A percentile compares a stretch with the other conserved stretches of the same genome.
Conservation (phyloP, 371 early-diverging fungal genomes). For the Syncephalis plumigaleata region DNA sequence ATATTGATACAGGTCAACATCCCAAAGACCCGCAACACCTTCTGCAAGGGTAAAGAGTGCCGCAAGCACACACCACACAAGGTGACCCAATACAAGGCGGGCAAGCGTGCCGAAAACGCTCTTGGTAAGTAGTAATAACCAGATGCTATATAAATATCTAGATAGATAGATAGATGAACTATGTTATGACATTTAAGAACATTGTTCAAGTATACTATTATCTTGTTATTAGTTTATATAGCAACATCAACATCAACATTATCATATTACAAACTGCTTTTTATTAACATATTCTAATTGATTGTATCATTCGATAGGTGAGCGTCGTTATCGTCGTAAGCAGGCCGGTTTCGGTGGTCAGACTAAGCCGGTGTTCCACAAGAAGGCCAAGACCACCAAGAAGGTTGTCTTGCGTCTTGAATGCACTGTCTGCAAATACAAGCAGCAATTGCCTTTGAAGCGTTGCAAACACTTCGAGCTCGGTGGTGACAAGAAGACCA, state of each 20-base stretch:
- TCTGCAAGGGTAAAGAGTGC: constrained; percentile 94
- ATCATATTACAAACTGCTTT: too few species aligned
- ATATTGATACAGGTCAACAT: constrained; percentile 17
- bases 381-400: constrained; percentile 97
- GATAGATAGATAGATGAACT: neutral
- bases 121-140: constrained; percentile 77
- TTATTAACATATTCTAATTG: too few species aligned
- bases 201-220: too few species aligned
- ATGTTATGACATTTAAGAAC: too few species aligned
- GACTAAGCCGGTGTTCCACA: constrained; percentile 97
- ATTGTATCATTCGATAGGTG: constrained; percentile 23
- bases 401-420: constrained; percentile 97
- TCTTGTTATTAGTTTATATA: too few species aligned
- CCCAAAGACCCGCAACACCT: constrained; percentile 30
- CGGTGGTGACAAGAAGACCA: constrained; percentile 97
- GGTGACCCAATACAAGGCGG: constrained; percentile 98
- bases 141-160: neutral
- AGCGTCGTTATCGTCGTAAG: constrained; percentile 78
- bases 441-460: constrained; percentile 88
- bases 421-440: constrained; percentile 96
- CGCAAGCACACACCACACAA: constrained; percentile 97
- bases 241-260: too few species aligned
- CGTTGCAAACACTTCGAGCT: constrained; percentile 99
- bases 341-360: constrained; percentile 97
- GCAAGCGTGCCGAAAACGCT: constrained; percentile 94